Conservation (phyloP, 306 rosid species). For the Trifolium subterraneum region DNA sequence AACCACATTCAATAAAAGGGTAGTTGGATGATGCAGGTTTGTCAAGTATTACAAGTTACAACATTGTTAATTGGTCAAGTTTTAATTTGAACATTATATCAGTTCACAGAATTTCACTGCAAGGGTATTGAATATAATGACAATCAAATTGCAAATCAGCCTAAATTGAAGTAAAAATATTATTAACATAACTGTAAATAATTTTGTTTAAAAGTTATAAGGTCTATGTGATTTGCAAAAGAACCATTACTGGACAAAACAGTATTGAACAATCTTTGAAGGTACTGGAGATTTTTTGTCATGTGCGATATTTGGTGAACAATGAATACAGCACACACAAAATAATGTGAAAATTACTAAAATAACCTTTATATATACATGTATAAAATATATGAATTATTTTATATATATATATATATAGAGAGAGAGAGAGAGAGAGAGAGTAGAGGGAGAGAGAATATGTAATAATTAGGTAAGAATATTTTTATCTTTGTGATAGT, state of each 20-base stretch:
- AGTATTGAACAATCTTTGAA: too few species aligned
- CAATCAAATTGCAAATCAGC: conserved; percentile 13
- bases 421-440: too few species aligned
- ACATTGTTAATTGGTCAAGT: conserved; percentile 25
- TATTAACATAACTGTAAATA: conserved; percentile 1
- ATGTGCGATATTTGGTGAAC: not conserved
- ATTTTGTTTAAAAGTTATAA: conserved; percentile 8
- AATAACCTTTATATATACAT: too few species aligned
- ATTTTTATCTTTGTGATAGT: not conserved
- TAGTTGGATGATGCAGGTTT: conserved; percentile 15
- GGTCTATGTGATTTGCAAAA: not conserved
- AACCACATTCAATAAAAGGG: not conserved
- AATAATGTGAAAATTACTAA: not conserved
- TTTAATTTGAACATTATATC: conserved; percentile 28
- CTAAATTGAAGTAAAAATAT: conserved; percentile 4
- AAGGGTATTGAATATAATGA: conserved; percentile 16
- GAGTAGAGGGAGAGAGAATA: too few species aligned
- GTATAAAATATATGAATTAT: too few species aligned
- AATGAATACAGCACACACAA: not conserved
- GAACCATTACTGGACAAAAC: too few species aligned
- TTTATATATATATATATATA: too few species aligned
- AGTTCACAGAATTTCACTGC: not conserved
- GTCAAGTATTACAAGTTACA: conserved; percentile 33
- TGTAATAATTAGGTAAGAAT: not conserved
- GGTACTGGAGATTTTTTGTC: not conserved